These are phyloP conservation scores for Cryptococcus hybrid DNA, from an alignment of 1,284 basidiomycete species.

Conservation along the genomic window DNA sequence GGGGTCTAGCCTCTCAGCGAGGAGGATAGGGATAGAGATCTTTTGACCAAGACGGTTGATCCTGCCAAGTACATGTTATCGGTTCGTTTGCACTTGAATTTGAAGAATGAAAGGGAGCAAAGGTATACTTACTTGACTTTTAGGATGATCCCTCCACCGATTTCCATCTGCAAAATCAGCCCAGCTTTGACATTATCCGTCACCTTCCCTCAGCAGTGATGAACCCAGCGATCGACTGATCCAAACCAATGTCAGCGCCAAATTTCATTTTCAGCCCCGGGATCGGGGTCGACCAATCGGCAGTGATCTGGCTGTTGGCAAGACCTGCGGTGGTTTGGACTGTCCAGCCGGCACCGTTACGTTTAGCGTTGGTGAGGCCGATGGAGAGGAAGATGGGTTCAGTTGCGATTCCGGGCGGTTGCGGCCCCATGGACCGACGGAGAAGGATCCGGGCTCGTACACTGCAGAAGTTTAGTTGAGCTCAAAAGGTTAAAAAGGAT, in stretches of 20 bases:
- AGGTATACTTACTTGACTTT: not conserved
- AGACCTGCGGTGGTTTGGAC: slow-evolving; percentile 41
- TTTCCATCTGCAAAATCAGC: slow-evolving; percentile 29
- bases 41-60: slow-evolving; percentile 56
- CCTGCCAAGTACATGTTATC: slow-evolving; percentile 7
- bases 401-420: slow-evolving; percentile 10
- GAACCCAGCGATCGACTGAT: slow-evolving; percentile 33
- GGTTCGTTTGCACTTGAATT: not conserved
- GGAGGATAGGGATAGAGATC: slow-evolving; percentile 58
- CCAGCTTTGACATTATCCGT: slow-evolving; percentile 38
- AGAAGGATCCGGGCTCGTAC: slow-evolving; percentile 51
- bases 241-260: slow-evolving; percentile 40
- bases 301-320: slow-evolving; percentile 31
- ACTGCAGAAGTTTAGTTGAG: slow-evolving; percentile 16
- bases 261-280: slow-evolving; percentile 52
- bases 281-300: slow-evolving; percentile 50
- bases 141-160: slow-evolving; percentile 23
- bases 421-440: slow-evolving; percentile 51
- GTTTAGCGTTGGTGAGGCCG: slow-evolving; percentile 37
- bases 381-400: slow-evolving; percentile 42
- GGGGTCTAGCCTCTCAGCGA: slow-evolving; percentile 55
- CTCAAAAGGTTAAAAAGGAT: not conserved
- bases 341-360: slow-evolving; percentile 45
- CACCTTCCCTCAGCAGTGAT: slow-evolving; percentile 40
- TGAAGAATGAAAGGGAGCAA: not conserved